These are phyloP conservation scores for Xanthoceras sorbifolium DNA, from an alignment of 345 rosid species.

Conservation along the genomic window DNA sequence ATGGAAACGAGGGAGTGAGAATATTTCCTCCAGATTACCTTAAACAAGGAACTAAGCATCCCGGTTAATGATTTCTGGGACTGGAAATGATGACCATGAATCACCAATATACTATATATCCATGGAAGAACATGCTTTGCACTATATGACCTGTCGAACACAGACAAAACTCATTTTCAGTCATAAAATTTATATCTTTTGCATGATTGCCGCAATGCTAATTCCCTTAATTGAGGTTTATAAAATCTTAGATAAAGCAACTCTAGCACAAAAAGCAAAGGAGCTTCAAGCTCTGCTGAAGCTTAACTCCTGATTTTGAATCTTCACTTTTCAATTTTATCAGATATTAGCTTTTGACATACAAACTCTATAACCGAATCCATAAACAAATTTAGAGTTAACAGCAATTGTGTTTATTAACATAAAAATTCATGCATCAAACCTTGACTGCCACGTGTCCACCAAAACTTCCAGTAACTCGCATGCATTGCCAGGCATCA, in stretches of 20 bases:
- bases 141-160: conserved; percentile 55
- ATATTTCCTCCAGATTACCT: conserved; percentile 46
- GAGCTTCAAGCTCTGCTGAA: not conserved
- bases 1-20: not conserved
- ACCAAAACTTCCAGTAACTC: conserved; percentile 69
- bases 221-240: conserved; percentile 1
- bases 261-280: not conserved
- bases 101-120: conserved; percentile 77
- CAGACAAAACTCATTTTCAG: conserved; percentile 12
- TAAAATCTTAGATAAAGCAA: not conserved
- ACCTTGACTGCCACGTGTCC: conserved; percentile 87
- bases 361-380: not conserved
- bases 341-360: not conserved
- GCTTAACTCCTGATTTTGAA: not conserved
- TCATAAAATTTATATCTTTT: conserved; percentile 6
- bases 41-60: conserved; percentile 54
- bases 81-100: conserved; percentile 54
- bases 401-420: conserved; percentile 3
- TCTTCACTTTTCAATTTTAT: not conserved
- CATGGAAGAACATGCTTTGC: conserved; percentile 68
- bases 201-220: not conserved
- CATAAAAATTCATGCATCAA: not conserved
- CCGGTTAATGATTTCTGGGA: conserved; percentile 49
- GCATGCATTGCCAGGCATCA: conserved; percentile 62
- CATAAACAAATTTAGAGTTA: conserved; percentile 12